Base-by-base conservation (phyloP, 768 basidiomycete species). In the Peribolospora baueri region DNA sequence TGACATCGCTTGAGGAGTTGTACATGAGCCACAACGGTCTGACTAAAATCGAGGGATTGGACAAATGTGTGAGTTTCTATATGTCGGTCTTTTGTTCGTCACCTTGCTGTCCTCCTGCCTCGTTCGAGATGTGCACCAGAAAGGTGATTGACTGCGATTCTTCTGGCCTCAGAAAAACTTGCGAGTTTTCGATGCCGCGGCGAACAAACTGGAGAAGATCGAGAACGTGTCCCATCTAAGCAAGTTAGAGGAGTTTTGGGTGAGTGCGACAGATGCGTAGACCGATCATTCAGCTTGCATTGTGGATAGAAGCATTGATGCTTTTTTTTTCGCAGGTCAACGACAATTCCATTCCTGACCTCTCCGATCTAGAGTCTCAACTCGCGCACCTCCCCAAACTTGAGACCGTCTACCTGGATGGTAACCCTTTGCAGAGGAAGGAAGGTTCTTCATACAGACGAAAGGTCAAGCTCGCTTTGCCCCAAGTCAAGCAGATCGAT, bases 1-100 rank as follows among this genome's bases (percentile, higher is more conserved):
- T 95, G 7, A 72, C 72, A 46, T 74, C 73, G 53, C 74, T 98
- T 11, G 84, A 90, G 63, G 83, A 97, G 65, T 67, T 98, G 5
- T 95, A 95, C 67, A 70, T 98, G 46, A 86, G 83, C 58, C 91
- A 97, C 63, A 98, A 97, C 59, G 93, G 93, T 0, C 68, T 98
- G 10, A 73, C 78, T 63, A 73, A 72, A 57, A 65, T 98, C 41
- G 85, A 91, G 65, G 88, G 88, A 2, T 70, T 98, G 7, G 81
- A 84, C 51, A 71, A 78, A 40, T 90, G 87, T 62, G 88, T 86
- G 59, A 60, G 77, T 65, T 39, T 25, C 25, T 25, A 25, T 25
- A 25, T 25, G 42, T 14, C 51, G 11, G 39, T 41, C 36, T 51
- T 41, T 38, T 42, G 42, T 42, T 37, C 39, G n/a, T 14, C 43